Conservation (phyloP, 495 filamentous ascomycete genomes). For the Penicillium macrosclerotiorum region DNA sequence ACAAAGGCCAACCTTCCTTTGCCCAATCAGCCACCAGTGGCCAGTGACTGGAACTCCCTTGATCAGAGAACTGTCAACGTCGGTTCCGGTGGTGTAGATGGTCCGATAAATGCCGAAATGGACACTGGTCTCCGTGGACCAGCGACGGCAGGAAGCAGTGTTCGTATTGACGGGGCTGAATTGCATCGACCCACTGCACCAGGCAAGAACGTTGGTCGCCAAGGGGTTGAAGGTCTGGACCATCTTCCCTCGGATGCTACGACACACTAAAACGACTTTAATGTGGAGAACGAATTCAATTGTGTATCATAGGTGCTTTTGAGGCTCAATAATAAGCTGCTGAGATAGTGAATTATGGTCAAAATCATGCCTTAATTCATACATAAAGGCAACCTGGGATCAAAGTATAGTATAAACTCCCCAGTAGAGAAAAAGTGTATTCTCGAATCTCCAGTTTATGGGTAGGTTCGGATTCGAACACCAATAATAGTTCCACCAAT, state of each 20-base stretch:
- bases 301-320: constrained; percentile 17
- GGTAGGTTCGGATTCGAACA: too few relatives aligned
- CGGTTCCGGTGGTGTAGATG: constrained; percentile 55
- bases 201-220: constrained; percentile 45
- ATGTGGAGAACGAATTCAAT: constrained; percentile 14
- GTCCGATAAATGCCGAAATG: constrained; percentile 53
- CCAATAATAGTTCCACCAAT: too few relatives aligned
- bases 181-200: constrained; percentile 42
- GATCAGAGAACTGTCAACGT: constrained; percentile 68
- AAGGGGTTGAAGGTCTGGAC: constrained; percentile 52
- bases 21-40: constrained; percentile 69
- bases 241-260: constrained; percentile 52
- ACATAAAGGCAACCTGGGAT: too few relatives aligned
- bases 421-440: too few relatives aligned
- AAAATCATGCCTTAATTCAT: too few relatives aligned
- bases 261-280: constrained; percentile 18
- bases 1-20: constrained; percentile 70
- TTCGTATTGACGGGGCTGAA: constrained; percentile 44
- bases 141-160: constrained; percentile 58
- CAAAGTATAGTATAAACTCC: too few relatives aligned
- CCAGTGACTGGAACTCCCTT: constrained; percentile 73
- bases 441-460: too few relatives aligned
- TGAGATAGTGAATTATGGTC: too few relatives aligned
- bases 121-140: constrained; percentile 60
- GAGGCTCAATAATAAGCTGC: constrained; percentile 7